phyloP scores from a whole-genome alignment of 306 rosid genomes.

The Cucumis cinereus region DNA sequence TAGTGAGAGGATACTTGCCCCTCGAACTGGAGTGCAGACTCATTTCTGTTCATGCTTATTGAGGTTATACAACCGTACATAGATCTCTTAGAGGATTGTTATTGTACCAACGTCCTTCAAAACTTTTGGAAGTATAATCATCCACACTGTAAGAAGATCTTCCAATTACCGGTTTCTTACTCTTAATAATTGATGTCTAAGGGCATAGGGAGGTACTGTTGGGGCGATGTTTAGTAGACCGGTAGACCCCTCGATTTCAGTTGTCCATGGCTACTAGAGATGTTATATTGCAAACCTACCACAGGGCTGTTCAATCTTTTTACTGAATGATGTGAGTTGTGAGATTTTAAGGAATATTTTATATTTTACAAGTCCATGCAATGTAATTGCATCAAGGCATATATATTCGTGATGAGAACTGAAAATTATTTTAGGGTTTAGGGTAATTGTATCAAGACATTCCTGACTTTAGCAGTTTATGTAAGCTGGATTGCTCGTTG shows the following conservation, averaged over 20 bases:
- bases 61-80: not conserved
- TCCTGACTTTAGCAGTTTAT: not conserved
- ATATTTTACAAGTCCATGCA: not conserved
- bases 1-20: not conserved
- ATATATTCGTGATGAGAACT: not conserved
- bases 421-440: not conserved
- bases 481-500: not conserved
- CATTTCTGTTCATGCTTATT: not conserved
- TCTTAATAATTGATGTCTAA: not conserved
- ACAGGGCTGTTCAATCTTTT: not conserved
- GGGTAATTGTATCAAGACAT: too few relatives aligned
- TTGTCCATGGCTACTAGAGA: not conserved
- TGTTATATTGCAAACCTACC: not conserved
- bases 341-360: not conserved
- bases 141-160: not conserved
- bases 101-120: not conserved
- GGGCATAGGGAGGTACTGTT: not conserved
- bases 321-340: not conserved
- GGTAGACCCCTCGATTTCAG: not conserved
- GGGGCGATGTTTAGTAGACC: not conserved
- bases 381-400: not conserved
- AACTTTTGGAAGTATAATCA: not conserved
- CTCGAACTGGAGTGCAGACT: not conserved
- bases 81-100: not conserved
- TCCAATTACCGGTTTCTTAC: not conserved